These are phyloP conservation scores for Saitoella complicata DNA, from an alignment of 805 yeast species.

Conservation along the genomic window DNA sequence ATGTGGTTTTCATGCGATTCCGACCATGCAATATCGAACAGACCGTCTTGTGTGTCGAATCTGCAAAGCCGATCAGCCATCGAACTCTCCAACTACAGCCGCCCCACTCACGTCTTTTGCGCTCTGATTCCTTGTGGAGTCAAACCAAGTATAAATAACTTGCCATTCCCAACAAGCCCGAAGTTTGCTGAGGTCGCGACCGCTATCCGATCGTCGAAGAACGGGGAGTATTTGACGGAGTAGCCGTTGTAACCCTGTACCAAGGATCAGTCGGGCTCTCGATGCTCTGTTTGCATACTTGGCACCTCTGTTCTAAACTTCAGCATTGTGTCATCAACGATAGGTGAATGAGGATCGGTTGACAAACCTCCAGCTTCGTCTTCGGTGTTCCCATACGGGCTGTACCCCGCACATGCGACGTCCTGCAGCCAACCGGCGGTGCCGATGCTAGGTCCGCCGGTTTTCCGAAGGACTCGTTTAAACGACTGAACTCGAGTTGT, in stretches of 20 bases:
- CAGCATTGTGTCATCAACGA: too few relatives aligned
- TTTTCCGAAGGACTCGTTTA: too few relatives aligned
- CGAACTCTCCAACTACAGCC: slow-evolving; percentile 28
- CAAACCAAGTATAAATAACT: slow-evolving; percentile 54
- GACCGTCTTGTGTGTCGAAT: slow-evolving; percentile 87
- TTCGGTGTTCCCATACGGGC: too few relatives aligned
- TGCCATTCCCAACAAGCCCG: slow-evolving; percentile 90
- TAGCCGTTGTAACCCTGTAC: slow-evolving; percentile 63
- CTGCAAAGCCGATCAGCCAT: slow-evolving; percentile 16
- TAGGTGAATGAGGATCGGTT: too few relatives aligned
- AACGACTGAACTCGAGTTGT: too few relatives aligned
- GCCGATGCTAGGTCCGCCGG: too few relatives aligned
- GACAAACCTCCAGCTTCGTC: too few relatives aligned
- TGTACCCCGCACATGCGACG: too few relatives aligned
- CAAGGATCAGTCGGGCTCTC: too few relatives aligned
- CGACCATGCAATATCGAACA: slow-evolving; percentile 79
- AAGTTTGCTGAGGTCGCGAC: slow-evolving; percentile 84
- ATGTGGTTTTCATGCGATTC: slow-evolving; percentile 81
- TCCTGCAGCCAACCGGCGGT: too few relatives aligned
- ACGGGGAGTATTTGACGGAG: slow-evolving; percentile 79
- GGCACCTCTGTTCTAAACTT: too few relatives aligned
- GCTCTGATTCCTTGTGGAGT: slow-evolving; percentile 36
- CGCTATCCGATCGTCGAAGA: slow-evolving; percentile 73
- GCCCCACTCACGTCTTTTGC: neutral
- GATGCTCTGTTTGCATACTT: too few relatives aligned